These are phyloP conservation scores for Cruciata laevipes DNA, from an alignment of 257 asterid genomes.

Conservation along the genomic window DNA sequence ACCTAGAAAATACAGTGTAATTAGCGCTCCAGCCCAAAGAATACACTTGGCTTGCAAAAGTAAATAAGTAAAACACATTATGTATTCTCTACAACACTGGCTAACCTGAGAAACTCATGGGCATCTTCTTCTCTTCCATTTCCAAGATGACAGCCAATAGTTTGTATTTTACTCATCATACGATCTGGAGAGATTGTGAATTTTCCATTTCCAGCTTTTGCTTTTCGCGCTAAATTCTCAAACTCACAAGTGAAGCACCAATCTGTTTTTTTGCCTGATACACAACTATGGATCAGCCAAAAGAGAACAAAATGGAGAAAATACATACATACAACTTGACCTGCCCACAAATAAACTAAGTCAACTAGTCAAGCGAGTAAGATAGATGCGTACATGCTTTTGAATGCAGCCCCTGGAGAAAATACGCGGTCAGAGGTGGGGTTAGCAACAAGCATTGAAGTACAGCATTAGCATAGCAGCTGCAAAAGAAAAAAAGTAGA, in stretches of 20 bases:
- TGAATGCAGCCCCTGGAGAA: slow-evolving; percentile 71
- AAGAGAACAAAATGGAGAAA: background rate
- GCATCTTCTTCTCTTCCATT: slow-evolving; percentile 88
- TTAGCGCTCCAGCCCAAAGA: background rate
- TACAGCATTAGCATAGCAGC: slow-evolving; percentile 86
- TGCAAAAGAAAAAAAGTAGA: slow-evolving; percentile 27
- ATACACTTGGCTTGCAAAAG: background rate
- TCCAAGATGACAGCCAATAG: slow-evolving; percentile 57
- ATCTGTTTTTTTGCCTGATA: slow-evolving; percentile 46
- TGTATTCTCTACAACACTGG: background rate
- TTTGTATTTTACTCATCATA: slow-evolving; percentile 52
- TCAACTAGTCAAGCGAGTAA: background rate
- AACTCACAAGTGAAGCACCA: slow-evolving; percentile 86
- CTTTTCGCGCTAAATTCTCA: slow-evolving; percentile 49
- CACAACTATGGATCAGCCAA: slow-evolving; percentile 11
- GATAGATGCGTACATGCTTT: slow-evolving; percentile 46
- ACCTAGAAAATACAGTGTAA: slow-evolving; percentile 31
- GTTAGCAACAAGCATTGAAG: slow-evolving; percentile 79
- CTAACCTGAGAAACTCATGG: slow-evolving; percentile 81
- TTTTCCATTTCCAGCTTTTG: slow-evolving; percentile 38
- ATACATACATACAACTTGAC: background rate
- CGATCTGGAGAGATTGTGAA: slow-evolving; percentile 56
- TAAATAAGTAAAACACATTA: background rate
- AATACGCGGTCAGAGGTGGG: slow-evolving; percentile 82
- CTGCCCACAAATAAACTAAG: background rate